Evolutionary conservation across 2,329 filamentous ascomycete genomes (phyloP).

Genomic region (Alternaria tenuissima): DNA sequence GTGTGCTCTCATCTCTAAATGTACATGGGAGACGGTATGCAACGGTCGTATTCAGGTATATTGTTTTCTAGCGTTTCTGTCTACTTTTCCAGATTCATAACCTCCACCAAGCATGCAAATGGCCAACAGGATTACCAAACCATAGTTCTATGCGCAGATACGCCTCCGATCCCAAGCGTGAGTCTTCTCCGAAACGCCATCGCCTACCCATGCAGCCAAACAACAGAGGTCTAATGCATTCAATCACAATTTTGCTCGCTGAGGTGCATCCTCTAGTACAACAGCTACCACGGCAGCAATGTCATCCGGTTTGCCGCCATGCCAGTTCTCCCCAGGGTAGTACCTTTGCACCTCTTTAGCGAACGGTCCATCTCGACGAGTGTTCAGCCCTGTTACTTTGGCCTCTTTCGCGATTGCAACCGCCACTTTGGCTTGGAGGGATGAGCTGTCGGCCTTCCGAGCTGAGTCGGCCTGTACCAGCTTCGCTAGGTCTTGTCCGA

Average conservation of each 20-base stretch:
- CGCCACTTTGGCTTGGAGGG: conserved; percentile 80
- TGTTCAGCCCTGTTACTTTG: conserved; percentile 83
- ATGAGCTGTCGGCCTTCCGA: conserved; percentile 55
- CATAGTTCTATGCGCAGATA: conserved; percentile 18
- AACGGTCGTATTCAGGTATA: background rate
- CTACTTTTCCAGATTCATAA: background rate
- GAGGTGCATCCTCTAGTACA: conserved; percentile 39
- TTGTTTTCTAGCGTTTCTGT: background rate
- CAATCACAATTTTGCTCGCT: conserved; percentile 23
- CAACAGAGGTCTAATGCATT: conserved; percentile 26
- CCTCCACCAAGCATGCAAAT: conserved; percentile 3
- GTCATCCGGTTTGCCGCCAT: conserved; percentile 93
- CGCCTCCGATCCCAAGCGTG: conserved; percentile 17
- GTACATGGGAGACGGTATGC: background rate
- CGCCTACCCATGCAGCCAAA: conserved; percentile 37
- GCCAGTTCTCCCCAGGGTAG: conserved; percentile 86
- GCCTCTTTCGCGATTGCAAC: conserved; percentile 81
- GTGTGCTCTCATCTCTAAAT: background rate
- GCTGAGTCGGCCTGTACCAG: conserved; percentile 61
- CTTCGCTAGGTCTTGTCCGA: conserved; percentile 66
- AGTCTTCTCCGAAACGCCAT: conserved; percentile 33
- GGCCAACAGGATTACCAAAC: conserved; percentile 8
- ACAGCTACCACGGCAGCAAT: conserved; percentile 83
- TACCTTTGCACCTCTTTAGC: conserved; percentile 91
- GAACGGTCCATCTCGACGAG: conserved; percentile 87